Evolutionary conservation across 164 flowering plant species (phyloP), one percentile per base, ranked within the genome.

Genomic region (Magnolia sinica): DNA sequence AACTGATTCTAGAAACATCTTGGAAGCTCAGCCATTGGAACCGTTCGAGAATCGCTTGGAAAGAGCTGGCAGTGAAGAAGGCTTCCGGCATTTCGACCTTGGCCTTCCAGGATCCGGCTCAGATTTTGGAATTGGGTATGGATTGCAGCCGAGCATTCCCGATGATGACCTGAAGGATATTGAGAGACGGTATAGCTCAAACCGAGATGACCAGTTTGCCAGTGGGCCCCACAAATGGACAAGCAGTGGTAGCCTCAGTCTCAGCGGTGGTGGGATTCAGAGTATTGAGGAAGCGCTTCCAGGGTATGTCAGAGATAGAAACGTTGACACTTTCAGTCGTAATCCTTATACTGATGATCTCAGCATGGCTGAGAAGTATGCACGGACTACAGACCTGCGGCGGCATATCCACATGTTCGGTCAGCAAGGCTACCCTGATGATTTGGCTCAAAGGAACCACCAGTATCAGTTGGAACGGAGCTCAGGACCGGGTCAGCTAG

Each of bases 341-440:
- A 75, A 70, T 23, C 70, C 80, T 20, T 74, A 79, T 70, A 31
- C 49, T 3, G 64, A 45, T 19, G 79, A 58, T 11, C 29, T 29
- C 5, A 77, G 74, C 18, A 8, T 14, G 7, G n/a, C 31, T 29
- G 71, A 68, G 45, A 68, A 74, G 29, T 76, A 51, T 50, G 80
- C 73, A 75, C 63, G 73, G 2, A 79, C 67, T 10, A 13, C 52
- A 1, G 81, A 78, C 22, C 20, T 71, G 22, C 74, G 78, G 50
- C 27, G 77, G 27, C 87, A 73, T 8, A 73, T 79, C 68, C 87
- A 22, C 50, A 69, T 70, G 27, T 88, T 78, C 78, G 89, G 89
- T 23, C 83, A 58, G 13, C 86, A 71, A 49, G 78, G 73, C 19
- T 16, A 16, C 61, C 65, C 69, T 11, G 77, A 80, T 52, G 50